phyloP scores from a whole-genome alignment of 805 yeast species.

The Metschnikowia kunwiensis region DNA sequence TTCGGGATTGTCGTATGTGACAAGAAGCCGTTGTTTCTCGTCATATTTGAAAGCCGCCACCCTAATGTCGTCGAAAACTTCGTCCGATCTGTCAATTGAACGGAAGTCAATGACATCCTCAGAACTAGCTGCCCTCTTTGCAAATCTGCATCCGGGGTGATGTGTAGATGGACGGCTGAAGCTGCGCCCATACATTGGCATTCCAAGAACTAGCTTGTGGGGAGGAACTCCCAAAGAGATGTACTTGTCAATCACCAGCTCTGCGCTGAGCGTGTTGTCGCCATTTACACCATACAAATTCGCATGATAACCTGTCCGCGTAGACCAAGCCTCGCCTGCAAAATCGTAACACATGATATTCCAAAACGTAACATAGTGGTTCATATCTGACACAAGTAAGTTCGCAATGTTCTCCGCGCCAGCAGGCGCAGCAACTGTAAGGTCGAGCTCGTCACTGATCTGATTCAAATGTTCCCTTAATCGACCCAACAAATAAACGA shows the following conservation, averaged over 20 bases:
- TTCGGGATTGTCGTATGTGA: constrained; percentile 59
- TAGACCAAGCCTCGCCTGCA: constrained; percentile 69
- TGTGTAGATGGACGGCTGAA: constrained; percentile 29
- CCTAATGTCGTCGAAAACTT: constrained; percentile 48
- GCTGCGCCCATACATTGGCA: constrained; percentile 77
- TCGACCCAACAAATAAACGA: constrained; percentile 41
- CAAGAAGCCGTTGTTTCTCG: constrained; percentile 4
- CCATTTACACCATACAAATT: constrained; percentile 51
- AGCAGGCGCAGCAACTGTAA: constrained; percentile 80
- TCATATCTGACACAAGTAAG: constrained; percentile 53
- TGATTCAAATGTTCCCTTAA: constrained; percentile 40
- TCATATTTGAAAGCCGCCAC: constrained; percentile 40
- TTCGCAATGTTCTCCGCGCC: constrained; percentile 43
- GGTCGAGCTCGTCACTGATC: constrained; percentile 32
- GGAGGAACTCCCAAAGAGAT: constrained; percentile 41
- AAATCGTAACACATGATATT: constrained; percentile 92
- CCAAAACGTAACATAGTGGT: constrained; percentile 60
- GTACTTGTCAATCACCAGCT: constrained; percentile 47
- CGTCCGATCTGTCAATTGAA: constrained; percentile 50
- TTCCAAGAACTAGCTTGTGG: constrained; percentile 66
- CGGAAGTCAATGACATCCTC: constrained; percentile 51
- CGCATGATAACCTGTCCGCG: constrained; percentile 61
- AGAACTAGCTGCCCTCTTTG: constrained; percentile 17
- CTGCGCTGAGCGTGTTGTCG: constrained; percentile 44
- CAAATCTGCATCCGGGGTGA: constrained; percentile 44